Evolutionary conservation across 129 eudicot genomes (phyloP), one percentile per base, ranked within the genome.

Genomic region (Artemisia tridentata): DNA sequence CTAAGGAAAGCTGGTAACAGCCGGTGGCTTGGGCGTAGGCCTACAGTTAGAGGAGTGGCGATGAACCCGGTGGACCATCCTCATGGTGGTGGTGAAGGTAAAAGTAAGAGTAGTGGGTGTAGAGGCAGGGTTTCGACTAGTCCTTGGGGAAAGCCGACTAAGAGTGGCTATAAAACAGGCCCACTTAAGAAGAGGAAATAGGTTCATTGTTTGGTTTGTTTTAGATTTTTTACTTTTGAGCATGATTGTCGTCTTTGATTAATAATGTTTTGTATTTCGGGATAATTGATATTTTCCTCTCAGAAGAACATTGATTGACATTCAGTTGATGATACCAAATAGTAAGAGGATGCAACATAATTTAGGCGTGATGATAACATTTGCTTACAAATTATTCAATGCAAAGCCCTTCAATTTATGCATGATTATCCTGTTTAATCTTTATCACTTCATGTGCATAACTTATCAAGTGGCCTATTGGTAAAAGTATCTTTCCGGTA

Each of bases 81-180:
- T 2, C 97, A 91, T 78, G 97, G 96, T 52, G 97, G 97, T 67
- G 97, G 96, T 71, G 97, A 91, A 66, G 97, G 97, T 71, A 91
- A 60, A 77, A 92, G 95, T 78, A 88, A 88, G 83, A 86, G 96
- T 80, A 75, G 96, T 56, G 98, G 96, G 8, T 80, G 76, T 74
- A 85, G 82, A 65, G 96, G 96, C 2, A 31, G 69, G 67, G 78
- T 62, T 25, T 88, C 98, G 0, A 25, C 49, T 46, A 80, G 81
- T 6, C 98, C 98, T 0, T 92, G 96, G 96, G 96, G 96, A 7
- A 88, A 86, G 74, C 98, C 96, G 15, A 86, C 89, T 17, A 92
- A 92, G 72, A 71, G 96, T 75, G 92, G 93, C 20, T 91, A 80
- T 65, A 91, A 88, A 80, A 88, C 92, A 18, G 92, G 88, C 6